These are phyloP conservation scores for Ceratobasidium sp. DNA, from an alignment of 1,284 basidiomycete species.

Conservation along the genomic window DNA sequence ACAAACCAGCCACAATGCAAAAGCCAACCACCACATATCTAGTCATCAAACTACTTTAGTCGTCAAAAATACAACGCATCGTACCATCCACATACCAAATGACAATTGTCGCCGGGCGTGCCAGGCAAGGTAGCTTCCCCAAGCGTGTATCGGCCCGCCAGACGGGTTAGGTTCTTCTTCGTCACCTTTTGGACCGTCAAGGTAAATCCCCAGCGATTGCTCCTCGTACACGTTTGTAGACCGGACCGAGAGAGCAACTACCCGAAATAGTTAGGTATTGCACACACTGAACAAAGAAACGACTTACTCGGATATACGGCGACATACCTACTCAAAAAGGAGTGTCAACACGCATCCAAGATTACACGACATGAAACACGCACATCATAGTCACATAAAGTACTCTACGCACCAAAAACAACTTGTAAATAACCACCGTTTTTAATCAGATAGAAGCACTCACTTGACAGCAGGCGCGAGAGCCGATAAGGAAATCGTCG, in stretches of 20 bases:
- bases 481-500: conserved; percentile 76
- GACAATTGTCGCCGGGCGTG: conserved; percentile 90
- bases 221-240: conserved; percentile 99
- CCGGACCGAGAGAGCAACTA: conserved; percentile 77
- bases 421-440: neutral
- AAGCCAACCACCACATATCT: conserved; percentile 93
- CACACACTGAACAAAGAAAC: conserved; percentile 56
- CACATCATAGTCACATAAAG: conserved; percentile 90
- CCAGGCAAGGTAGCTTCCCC: conserved; percentile 81
- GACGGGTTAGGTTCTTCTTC: conserved; percentile 61
- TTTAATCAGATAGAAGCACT: neutral
- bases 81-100: conserved; percentile 71
- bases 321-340: conserved; percentile 56
- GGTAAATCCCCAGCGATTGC: conserved; percentile 82
- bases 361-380: neutral
- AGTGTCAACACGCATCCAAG: neutral
- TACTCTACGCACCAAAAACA: conserved; percentile 59
- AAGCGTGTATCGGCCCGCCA: conserved; percentile 71
- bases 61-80: conserved; percentile 27
- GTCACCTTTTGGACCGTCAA: conserved; percentile 62
- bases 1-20: conserved; percentile 84
- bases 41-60: conserved; percentile 26
- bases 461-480: conserved; percentile 86
- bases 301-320: conserved; percentile 66
- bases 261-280: neutral